These are phyloP conservation scores for Fusarium xyrophilum DNA, from an alignment of 2,329 filamentous ascomycete genomes.

Conservation along the genomic window DNA sequence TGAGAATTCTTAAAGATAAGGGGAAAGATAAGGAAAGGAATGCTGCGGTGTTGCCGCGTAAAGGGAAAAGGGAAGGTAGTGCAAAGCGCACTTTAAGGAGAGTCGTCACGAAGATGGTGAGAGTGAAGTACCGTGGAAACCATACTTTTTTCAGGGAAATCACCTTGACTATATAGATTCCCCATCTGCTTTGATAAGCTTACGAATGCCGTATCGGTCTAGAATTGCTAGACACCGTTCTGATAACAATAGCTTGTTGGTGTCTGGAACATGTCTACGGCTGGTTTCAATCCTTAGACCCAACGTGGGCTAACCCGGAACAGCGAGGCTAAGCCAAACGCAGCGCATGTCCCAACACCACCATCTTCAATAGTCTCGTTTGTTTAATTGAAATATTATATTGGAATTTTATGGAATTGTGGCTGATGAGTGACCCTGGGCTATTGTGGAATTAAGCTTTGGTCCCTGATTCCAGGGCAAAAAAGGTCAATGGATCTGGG, in stretches of 20 bases:
- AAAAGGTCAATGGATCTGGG: not conserved
- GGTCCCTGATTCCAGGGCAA: conserved; percentile 22
- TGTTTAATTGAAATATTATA: conserved; percentile 1
- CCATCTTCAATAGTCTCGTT: not conserved
- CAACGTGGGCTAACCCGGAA: not conserved
- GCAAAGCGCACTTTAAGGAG: not conserved
- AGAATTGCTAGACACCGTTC: conserved; percentile 10
- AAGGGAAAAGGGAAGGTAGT: not conserved
- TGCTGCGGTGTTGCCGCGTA: conserved; percentile 16
- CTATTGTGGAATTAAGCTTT: conserved; percentile 11
- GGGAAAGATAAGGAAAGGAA: not conserved
- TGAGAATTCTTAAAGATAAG: not conserved
- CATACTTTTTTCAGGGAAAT: not conserved
- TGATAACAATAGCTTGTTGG: not conserved
- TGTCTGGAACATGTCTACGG: conserved; percentile 15
- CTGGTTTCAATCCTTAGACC: not conserved
- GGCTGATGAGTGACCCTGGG: not conserved
- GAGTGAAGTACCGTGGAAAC: not conserved
- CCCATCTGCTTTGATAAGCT: not conserved
- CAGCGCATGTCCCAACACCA: conserved; percentile 10
- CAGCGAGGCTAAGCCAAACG: not conserved
- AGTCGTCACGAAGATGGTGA: not conserved
- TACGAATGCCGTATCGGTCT: conserved; percentile 10
- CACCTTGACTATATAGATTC: not conserved
- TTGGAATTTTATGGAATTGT: conserved; percentile 20